Evolutionary conservation across 495 filamentous ascomycete genomes (phyloP), one percentile per base, ranked within the genome.

Genomic region (Amphirosellinia nigrospora): DNA sequence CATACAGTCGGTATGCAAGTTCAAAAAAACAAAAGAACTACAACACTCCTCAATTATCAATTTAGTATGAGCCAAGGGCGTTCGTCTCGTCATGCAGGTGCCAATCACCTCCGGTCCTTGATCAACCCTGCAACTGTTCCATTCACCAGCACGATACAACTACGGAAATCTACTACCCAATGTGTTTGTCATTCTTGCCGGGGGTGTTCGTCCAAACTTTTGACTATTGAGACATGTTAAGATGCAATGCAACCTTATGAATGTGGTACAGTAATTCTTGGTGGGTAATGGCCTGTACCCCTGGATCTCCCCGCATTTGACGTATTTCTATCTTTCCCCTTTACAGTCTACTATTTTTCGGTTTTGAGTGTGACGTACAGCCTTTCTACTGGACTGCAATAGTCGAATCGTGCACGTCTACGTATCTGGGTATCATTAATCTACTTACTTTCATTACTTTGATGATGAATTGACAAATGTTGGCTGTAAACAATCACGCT

Each of bases 181-280:
- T 53, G 34, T 9, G 46, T 64, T 60, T 41, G 32, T 50, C 19
- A 38, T 34, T 16, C 7, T 56, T 23, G 50, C 60, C 28, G 50
- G 67, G 64, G 58, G 48, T 64, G 68, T 70, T 64, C 68, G 38
- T 69, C 67, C 36, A 56, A 53, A 39, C 46, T 70, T 70, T 48
- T 38, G 38, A 58, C 36, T 26, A 58, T 64, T 64, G 43, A 64
- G 60, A 70, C 59, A 64, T 36, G 60, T 43, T 50, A 9, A 70
- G 60, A 70, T 70, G 68, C 68, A 70, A 64, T 70, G 60, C 60
- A 64, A 70, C 68, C 32, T 56, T 19, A 46, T 32, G 8, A 63
- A 63, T 13, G 26, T 62, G 32, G 66, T 46, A 61, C 43, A 67
- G 64, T 67, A 59, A 59, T 30, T 23, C 13, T 26, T 67, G 64